phyloP scores from a whole-genome alignment of 192 early-diverging fungal genomes.

The Geranomyces michiganensis region DNA sequence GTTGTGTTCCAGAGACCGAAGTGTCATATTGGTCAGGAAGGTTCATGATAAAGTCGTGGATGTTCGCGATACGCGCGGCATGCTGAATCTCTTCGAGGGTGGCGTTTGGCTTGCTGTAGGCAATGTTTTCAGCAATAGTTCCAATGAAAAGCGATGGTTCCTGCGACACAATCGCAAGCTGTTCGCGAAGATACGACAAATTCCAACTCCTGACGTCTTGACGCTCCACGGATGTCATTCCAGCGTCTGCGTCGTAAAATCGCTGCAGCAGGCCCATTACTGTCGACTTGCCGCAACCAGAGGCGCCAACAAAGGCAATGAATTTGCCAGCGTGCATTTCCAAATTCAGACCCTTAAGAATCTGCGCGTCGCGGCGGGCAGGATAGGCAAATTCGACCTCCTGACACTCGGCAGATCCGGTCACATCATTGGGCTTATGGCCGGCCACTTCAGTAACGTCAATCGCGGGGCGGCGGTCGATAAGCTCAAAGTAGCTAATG shows the following conservation, averaged over 20 bases:
- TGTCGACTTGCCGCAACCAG: conserved; percentile 85
- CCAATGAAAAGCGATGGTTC: conserved; percentile 91
- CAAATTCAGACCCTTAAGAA: conserved; percentile 56
- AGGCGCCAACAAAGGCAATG: conserved; percentile 84
- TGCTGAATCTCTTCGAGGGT: conserved; percentile 68
- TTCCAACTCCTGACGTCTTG: conserved; percentile 67
- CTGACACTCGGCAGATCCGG: conserved; percentile 62
- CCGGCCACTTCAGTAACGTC: conserved; percentile 45
- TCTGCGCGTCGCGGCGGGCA: conserved; percentile 60
- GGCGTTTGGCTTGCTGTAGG: conserved; percentile 57
- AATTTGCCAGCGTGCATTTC: conserved; percentile 63
- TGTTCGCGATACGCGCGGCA: conserved; percentile 62
- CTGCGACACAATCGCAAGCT: conserved; percentile 84
- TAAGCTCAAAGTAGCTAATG: conserved; percentile 55
- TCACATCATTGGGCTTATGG: conserved; percentile 53
- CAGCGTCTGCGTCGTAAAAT: conserved; percentile 79
- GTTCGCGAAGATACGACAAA: conserved; percentile 66
- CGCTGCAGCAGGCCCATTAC: conserved; percentile 82
- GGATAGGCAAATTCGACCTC: conserved; percentile 70
- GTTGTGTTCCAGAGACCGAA: conserved; percentile 31
- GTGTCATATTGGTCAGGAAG: conserved; percentile 38
- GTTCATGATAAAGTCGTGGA: conserved; percentile 32
- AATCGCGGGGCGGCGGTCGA: conserved; percentile 69
- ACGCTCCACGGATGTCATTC: conserved; percentile 51
- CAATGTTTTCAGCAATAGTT: conserved; percentile 85